Percentiles rank a stretch among this genome's conserved stretches.
These are phyloP conservation scores for Thermomucor indicae-seudaticae DNA, from an alignment of 371 early-diverging fungal genomes.

Conservation along the genomic window DNA sequence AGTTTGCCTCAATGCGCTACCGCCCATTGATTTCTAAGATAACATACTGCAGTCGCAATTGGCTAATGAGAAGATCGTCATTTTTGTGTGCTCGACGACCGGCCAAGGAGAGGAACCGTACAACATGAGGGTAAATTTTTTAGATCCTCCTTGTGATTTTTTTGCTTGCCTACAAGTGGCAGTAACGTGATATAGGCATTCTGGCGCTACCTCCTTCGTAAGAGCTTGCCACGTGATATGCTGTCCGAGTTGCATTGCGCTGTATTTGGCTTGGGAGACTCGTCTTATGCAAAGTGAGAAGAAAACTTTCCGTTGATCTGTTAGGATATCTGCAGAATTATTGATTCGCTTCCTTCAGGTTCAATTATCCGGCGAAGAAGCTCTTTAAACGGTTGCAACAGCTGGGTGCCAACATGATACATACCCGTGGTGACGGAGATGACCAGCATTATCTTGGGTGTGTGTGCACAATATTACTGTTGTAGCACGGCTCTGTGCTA, in stretches of 20 bases:
- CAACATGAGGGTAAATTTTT: conserved; percentile 75
- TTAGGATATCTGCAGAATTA: not conserved
- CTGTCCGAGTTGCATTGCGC: conserved; percentile 67
- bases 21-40: conserved; percentile 1
- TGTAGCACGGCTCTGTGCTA: not conserved
- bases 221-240: conserved; percentile 64
- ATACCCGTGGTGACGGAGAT: conserved; percentile 87
- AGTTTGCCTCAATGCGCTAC: not conserved
- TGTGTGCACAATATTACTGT: not conserved
- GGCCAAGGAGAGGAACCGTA: conserved; percentile 93
- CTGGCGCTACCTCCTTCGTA: conserved; percentile 87
- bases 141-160: not conserved
- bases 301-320: not conserved
- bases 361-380: conserved; percentile 95
- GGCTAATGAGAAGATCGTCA: conserved; percentile 58
- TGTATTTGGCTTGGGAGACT: conserved; percentile 95
- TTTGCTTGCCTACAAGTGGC: not conserved
- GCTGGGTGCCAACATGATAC: conserved; percentile 80
- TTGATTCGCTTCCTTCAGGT: conserved; percentile 43
- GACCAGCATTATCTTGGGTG: conserved; percentile 96
- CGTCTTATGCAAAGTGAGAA: conserved; percentile 79
- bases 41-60: conserved; percentile 64
- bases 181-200: conserved; percentile 45
- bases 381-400: conserved; percentile 83
- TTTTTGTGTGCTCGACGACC: conserved; percentile 94